Conservation (phyloP, 345 rosid species). For the Pistacia atlantica region DNA sequence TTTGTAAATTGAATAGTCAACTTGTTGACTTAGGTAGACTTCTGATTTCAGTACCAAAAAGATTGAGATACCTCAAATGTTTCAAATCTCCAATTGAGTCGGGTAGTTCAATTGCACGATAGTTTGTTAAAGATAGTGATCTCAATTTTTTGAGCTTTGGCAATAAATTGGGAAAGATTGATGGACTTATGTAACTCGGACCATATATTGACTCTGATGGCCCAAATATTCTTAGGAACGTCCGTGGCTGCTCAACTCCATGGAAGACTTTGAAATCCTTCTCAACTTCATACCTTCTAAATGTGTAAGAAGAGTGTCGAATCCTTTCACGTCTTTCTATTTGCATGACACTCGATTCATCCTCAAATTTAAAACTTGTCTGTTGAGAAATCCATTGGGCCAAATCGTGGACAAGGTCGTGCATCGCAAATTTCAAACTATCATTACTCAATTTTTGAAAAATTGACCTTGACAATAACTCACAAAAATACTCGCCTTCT, state of each 20-base stretch:
- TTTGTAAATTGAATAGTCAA: neutral
- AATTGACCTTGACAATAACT: too few relatives aligned
- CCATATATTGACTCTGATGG: too few relatives aligned
- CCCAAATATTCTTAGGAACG: too few relatives aligned
- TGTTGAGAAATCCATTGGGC: neutral
- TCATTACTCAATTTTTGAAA: neutral
- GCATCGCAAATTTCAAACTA: neutral
- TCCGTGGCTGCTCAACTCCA: too few relatives aligned
- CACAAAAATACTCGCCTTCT: too few relatives aligned
- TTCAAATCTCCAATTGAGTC: neutral
- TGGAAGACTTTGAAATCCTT: too few relatives aligned
- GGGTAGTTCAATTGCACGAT: neutral
- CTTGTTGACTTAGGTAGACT: neutral
- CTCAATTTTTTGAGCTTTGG: neutral
- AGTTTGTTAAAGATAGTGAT: neutral
- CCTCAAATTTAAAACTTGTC: constrained; percentile 1
- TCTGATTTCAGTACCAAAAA: neutral
- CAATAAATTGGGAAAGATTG: neutral
- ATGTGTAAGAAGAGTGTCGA: too few relatives aligned
- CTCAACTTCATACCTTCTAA: too few relatives aligned
- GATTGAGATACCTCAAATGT: neutral
- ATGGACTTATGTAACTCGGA: neutral
- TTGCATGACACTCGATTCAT: neutral
- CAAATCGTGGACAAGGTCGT: neutral
- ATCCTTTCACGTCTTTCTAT: too few relatives aligned